These are phyloP conservation scores for Flaveria sonorensis DNA, from an alignment of 129 eudicot species.

Conservation along the genomic window DNA sequence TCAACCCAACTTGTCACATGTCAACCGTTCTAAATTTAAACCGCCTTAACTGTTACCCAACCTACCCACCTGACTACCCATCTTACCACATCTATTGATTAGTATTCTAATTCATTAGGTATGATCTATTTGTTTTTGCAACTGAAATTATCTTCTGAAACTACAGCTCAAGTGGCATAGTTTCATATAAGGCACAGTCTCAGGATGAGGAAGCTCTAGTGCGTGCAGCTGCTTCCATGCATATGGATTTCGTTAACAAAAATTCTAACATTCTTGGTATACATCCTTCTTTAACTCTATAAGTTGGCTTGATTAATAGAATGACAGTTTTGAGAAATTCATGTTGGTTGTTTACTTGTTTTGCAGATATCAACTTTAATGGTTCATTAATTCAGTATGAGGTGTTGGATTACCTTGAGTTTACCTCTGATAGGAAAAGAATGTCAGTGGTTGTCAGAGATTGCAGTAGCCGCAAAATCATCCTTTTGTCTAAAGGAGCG, in stretches of 20 bases:
- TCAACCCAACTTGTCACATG: background rate
- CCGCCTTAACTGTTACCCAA: background rate
- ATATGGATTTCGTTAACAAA: slow-evolving; percentile 71
- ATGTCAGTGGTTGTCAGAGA: slow-evolving; percentile 93
- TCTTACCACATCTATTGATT: background rate
- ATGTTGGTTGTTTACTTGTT: background rate
- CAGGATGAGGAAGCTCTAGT: slow-evolving; percentile 99
- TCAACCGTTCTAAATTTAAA: slow-evolving; percentile 5
- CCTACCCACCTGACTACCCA: background rate
- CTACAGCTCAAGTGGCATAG: slow-evolving; percentile 66
- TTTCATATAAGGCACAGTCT: slow-evolving; percentile 88
- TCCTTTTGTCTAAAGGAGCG: slow-evolving; percentile 92
- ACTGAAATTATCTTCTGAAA: slow-evolving; percentile 21
- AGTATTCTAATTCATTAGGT: background rate
- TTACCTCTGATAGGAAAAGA: slow-evolving; percentile 96
- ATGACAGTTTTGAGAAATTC: background rate
- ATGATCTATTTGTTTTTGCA: slow-evolving; percentile 3
- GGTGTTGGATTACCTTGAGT: slow-evolving; percentile 81
- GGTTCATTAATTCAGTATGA: slow-evolving; percentile 69
- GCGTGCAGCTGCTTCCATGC: slow-evolving; percentile 90
- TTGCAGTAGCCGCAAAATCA: slow-evolving; percentile 56
- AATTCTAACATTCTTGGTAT: slow-evolving; percentile 75
- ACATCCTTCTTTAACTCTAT: slow-evolving; percentile 1
- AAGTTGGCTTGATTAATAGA: slow-evolving; percentile 6
- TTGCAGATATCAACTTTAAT: slow-evolving; percentile 73